phyloP scores from a whole-genome alignment of 495 filamentous ascomycete genomes.

The Penicillium angulare region DNA sequence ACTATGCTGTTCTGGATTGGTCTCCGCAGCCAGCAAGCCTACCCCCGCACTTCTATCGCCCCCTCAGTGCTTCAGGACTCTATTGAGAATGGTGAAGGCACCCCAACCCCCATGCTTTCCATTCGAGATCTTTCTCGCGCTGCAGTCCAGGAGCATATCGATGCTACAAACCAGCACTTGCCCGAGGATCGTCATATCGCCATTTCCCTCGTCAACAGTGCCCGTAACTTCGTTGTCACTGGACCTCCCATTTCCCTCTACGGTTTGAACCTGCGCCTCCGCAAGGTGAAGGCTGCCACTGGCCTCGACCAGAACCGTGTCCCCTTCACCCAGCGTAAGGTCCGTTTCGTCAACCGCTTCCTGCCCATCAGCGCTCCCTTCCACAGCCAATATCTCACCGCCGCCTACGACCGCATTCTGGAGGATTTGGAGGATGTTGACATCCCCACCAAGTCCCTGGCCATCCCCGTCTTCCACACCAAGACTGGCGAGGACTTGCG shows the following conservation, averaged over 20 bases:
- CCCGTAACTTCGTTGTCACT: constrained; percentile 94
- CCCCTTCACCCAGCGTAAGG: constrained; percentile 90
- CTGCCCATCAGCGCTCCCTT: constrained; percentile 97
- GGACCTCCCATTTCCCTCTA: constrained; percentile 94
- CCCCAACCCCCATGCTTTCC: constrained; percentile 94
- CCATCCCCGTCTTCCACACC: constrained; percentile 84
- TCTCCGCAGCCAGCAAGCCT: constrained; percentile 95
- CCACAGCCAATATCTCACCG: constrained; percentile 87
- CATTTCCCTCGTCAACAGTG: constrained; percentile 94
- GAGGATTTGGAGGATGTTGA: constrained; percentile 82
- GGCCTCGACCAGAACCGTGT: constrained; percentile 94
- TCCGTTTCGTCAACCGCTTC: constrained; percentile 96
- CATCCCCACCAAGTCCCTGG: constrained; percentile 65
- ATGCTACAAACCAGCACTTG: constrained; percentile 93
- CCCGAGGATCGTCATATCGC: constrained; percentile 88
- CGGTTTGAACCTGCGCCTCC: constrained; percentile 87
- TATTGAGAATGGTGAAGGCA: constrained; percentile 87
- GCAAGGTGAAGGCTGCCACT: constrained; percentile 95
- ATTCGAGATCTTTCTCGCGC: constrained; percentile 85
- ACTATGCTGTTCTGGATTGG: constrained; percentile 99
- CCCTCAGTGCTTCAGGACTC: constrained; percentile 92
- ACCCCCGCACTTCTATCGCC: constrained; percentile 90
- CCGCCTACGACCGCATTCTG: constrained; percentile 73
- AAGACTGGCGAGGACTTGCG: constrained; percentile 80
- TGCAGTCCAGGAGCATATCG: constrained; percentile 89